These are phyloP conservation scores for Cyberlindnera petersonii DNA, from an alignment of 805 yeast genomes.

Conservation along the genomic window DNA sequence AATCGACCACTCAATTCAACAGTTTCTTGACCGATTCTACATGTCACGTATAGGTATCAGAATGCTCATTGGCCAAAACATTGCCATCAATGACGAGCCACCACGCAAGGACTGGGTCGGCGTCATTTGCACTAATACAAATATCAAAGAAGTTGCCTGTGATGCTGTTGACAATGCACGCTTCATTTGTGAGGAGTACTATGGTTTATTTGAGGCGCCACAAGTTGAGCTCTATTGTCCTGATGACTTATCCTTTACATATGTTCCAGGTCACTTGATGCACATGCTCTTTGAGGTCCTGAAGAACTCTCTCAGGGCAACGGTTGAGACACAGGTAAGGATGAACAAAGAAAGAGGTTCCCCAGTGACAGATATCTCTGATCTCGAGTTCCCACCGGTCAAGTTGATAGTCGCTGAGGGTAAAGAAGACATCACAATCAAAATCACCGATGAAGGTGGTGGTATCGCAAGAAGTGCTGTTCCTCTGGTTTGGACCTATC, in stretches of 20 bases:
- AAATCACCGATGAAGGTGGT: conserved; percentile 91
- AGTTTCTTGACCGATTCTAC: conserved; percentile 80
- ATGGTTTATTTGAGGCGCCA: conserved; percentile 84
- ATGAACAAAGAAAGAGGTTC: conserved; percentile 37
- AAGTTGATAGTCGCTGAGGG: conserved; percentile 88
- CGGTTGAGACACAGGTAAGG: conserved; percentile 74
- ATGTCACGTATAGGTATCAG: conserved; percentile 90
- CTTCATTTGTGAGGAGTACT: conserved; percentile 87
- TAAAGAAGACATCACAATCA: conserved; percentile 84
- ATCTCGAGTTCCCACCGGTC: conserved; percentile 74
- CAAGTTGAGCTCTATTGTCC: conserved; percentile 69
- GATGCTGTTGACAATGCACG: conserved; percentile 90
- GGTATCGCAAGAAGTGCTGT: conserved; percentile 84
- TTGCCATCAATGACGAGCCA: conserved; percentile 72
- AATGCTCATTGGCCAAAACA: conserved; percentile 92
- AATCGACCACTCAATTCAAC: conserved; percentile 71
- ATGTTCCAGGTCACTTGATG: conserved; percentile 88
- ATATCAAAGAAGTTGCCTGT: conserved; percentile 75
- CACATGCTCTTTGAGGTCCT: conserved; percentile 89
- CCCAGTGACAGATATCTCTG: conserved; percentile 41
- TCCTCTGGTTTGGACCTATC: conserved; percentile 85
- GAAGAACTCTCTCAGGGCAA: conserved; percentile 84
- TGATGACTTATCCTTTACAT: conserved; percentile 72
- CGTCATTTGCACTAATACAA: conserved; percentile 80
- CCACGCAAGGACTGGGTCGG: conserved; percentile 73